Evolutionary conservation across 495 filamentous ascomycete species (phyloP), one percentile per base, ranked within the genome.

Genomic region (Hypoxylon rickii): DNA sequence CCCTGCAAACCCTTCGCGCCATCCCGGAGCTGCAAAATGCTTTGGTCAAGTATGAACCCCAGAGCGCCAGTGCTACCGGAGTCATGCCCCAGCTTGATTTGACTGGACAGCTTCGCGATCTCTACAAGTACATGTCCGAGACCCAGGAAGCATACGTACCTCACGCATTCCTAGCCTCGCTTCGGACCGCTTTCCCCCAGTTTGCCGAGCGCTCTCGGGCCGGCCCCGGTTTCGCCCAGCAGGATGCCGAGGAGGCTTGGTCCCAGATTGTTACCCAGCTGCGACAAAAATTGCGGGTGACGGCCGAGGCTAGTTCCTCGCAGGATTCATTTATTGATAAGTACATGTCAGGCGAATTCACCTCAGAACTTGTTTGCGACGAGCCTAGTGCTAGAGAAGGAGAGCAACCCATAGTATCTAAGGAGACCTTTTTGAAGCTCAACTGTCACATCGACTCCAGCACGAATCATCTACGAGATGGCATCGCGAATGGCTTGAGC

Each of bases 241-340:
- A 98, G 73, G 94, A 98, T 76, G 94, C 94, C 1, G 94, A 98
- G 67, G 94, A 98, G 69, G 96, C 92, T 13, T 98, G 93, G 89
- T 95, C 95, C 16, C 93, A 97, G 67, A 96, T 98, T 44, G 70
- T 98, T 4, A 83, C 84, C n/a, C 88, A 93, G 67, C 76, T 98
- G 38, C 85, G 88, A 24, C 81, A 87, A 57, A 95, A 89, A 68
- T 73, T 97, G 47, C 88, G 86, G 67, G 73, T 88, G 47, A 83
- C 82, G 50, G 80, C 81, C 2, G 47, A 68, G 8, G 44, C 64
- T 1, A 79, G 75, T 2, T 75, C 74, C 7, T 67, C 73, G 12
- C 81, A 86, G 4, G 65, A 73, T 1, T 90, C 89, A 0, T 97
- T 96, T 61, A 79, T 98, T 42, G 90, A 97, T 64, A 92, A 88